Evolutionary conservation across 495 filamentous ascomycete genomes (phyloP).

Genomic region (Podospora tetraspora): DNA sequence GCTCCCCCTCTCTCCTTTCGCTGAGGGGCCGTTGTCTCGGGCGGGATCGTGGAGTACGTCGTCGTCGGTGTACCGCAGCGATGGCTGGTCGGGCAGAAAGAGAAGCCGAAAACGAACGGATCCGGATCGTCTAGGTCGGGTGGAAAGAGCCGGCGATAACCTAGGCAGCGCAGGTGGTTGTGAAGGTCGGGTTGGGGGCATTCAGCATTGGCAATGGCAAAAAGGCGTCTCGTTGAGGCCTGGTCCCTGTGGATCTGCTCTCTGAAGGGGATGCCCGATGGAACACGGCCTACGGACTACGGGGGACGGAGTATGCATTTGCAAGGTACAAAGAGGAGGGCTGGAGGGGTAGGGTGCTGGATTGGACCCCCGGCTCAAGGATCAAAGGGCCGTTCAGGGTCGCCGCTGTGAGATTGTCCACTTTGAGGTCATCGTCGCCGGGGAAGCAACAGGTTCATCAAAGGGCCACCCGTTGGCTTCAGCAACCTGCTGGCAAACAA

Average conservation of each 20-base stretch:
- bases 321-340: constrained; percentile 10
- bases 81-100: neutral
- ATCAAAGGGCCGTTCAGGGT: constrained; percentile 6
- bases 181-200: neutral
- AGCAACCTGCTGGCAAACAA: neutral
- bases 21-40: neutral
- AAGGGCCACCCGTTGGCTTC: constrained; percentile 38
- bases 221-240: neutral
- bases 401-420: constrained; percentile 14
- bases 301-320: constrained; percentile 9
- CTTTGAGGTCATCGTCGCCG: constrained; percentile 9
- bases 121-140: neutral
- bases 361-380: neutral
- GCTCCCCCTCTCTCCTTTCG: neutral
- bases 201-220: neutral
- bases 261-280: neutral
- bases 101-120: constrained; percentile 1
- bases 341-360: neutral
- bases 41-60: neutral
- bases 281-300: constrained; percentile 1
- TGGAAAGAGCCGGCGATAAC: constrained; percentile 5
- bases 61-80: neutral
- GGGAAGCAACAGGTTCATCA: constrained; percentile 9
- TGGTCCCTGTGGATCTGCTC: constrained; percentile 16
- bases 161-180: neutral